These are phyloP conservation scores for Aphanomyces cochlioides DNA, from an alignment of 352 stramenopile genomes.

Conservation along the genomic window DNA sequence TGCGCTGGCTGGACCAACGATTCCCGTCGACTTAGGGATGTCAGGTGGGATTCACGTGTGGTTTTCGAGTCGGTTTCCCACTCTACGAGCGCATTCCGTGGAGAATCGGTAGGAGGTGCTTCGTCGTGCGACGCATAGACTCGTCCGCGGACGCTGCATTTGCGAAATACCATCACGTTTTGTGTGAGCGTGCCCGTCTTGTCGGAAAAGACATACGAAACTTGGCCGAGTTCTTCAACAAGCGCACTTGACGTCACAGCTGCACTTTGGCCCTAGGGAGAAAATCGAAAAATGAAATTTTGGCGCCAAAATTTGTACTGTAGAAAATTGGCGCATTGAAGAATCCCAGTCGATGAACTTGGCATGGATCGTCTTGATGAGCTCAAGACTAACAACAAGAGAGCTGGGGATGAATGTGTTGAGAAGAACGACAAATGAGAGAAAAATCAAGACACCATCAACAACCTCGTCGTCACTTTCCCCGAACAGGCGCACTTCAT, in stretches of 20 bases:
- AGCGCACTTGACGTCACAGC: constrained; percentile 80
- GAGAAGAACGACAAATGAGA: constrained; percentile 89
- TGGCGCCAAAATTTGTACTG: neutral
- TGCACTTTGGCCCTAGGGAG: constrained; percentile 48
- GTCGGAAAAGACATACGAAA: constrained; percentile 91
- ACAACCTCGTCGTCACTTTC: constrained; percentile 11
- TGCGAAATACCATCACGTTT: constrained; percentile 95
- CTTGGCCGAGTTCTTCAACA: constrained; percentile 90
- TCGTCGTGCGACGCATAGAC: constrained; percentile 57
- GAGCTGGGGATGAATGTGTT: constrained; percentile 93
- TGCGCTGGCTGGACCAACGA: neutral
- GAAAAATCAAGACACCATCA: constrained; percentile 63
- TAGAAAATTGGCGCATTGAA: constrained; percentile 43
- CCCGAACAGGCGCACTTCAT: constrained; percentile 21
- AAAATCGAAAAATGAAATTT: constrained; percentile 18
- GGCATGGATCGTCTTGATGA: constrained; percentile 69
- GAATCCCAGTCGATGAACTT: constrained; percentile 79
- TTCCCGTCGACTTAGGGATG: neutral
- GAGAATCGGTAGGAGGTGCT: neutral
- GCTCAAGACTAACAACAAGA: constrained; percentile 86
- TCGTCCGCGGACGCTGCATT: constrained; percentile 87
- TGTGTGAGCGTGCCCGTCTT: constrained; percentile 93
- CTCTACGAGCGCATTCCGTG: neutral
- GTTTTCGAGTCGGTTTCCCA: neutral
- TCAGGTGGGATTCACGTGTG: neutral